Evolutionary conservation across 2,329 filamentous ascomycete species (phyloP), one percentile per base, ranked within the genome.

Genomic region (Pseudogymnoascus pannorum): DNA sequence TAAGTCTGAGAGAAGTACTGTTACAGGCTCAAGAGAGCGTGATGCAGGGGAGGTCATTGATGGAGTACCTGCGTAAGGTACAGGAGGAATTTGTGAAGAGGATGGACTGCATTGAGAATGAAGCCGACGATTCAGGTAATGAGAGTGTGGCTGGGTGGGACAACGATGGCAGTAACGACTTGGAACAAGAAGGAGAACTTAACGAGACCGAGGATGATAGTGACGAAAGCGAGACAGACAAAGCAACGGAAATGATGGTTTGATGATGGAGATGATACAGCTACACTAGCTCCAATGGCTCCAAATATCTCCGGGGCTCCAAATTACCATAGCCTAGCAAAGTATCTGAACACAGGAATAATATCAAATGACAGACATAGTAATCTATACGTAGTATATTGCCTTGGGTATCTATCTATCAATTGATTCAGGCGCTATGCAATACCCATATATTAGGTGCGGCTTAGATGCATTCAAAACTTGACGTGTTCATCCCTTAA

Each of bases 71-170:
- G 48, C 77, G 75, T 60, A 81, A 81, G 63, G 72, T 94, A 11
- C 90, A 93, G 70, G 81, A 81, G 57, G 89, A 95, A 60, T 96
- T 96, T 68, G 79, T 89, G 6, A 67, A 78, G 4, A 78, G 83
- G 6, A 92, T 96, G 89, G 80, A 83, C 20, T 57, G 65, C 1
- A 82, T 92, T 26, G 84, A 89, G 29, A 64, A 65, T 48, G 67
- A 68, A 42, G 60, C 62, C 48, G 64, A 35, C 6, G 33, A 58
- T 20, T 36, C 20, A 14, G 57, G 3, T 16, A 7, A 38, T 22
- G 35, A 58, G 31, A 29, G 29, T 5, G 11, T 18, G 22, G 18
- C 2, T 11, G 31, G 6, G 6, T 16, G 1, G 12, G 31, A 58
- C 18, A 40, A 16, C 8, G 11, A n/a, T 5, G 57, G 38, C 9